These are phyloP conservation scores for Sabuloglossum arenarium DNA, from an alignment of 495 filamentous ascomycete genomes.

Conservation along the genomic window DNA sequence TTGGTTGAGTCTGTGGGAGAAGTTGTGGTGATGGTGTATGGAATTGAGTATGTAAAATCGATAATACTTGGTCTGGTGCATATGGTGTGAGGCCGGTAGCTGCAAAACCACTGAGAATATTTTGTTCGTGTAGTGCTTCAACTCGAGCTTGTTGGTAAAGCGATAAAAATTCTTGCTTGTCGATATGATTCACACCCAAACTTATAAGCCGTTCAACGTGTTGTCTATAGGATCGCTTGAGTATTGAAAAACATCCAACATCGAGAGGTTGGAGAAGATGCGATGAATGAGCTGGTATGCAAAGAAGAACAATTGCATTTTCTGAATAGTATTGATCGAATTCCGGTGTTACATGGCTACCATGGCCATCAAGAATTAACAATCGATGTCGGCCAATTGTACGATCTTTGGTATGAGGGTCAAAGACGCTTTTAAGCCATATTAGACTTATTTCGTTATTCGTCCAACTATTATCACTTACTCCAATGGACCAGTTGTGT, in stretches of 20 bases:
- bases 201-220: constrained; percentile 1
- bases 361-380: constrained; percentile 9
- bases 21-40: no score
- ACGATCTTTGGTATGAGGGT: not conserved
- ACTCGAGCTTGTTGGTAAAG: not conserved
- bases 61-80: no score
- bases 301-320: constrained; percentile 9
- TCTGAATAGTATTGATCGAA: constrained; percentile 4
- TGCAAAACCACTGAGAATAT: not conserved
- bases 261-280: constrained; percentile 13
- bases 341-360: constrained; percentile 6
- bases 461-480: constrained; percentile 1
- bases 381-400: constrained; percentile 1
- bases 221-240: constrained; percentile 9
- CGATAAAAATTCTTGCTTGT: not conserved
- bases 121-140: not conserved
- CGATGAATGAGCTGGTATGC: constrained; percentile 10
- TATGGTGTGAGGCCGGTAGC: not conserved
- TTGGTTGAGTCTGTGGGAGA: no score
- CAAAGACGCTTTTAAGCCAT: not conserved
- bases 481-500: not conserved
- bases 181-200: not conserved
- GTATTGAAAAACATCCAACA: constrained; percentile 9
- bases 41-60: no score
- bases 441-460: not conserved